Evolutionary conservation across 2,329 filamentous ascomycete species (phyloP), one percentile per base, ranked within the genome.

Genomic region (Ceratocystis albifundus): DNA sequence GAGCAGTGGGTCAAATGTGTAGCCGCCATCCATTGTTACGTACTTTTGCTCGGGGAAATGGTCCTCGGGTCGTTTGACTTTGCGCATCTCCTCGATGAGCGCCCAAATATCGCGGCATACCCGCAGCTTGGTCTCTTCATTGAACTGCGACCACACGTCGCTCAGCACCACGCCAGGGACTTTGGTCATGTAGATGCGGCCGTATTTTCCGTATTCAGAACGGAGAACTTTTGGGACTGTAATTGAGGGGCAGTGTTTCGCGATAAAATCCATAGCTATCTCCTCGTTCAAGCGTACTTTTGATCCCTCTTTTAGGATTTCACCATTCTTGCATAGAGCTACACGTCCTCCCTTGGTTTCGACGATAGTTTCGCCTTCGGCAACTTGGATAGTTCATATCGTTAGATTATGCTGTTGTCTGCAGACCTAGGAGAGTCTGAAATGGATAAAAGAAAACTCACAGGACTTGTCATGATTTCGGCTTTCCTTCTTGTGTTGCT

Each of bases 1-100:
- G n/a, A 65, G 41, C 10, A 65, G 55, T 4, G 20, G 17, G 41
- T 65, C 64, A 7, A 41, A 36, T 4, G 57, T 62, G 17, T 59
- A 20, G 10, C 45, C 45, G 25, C 64, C 64, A 22, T 65, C 64
- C 1, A 65, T 32, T 4, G 64, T 30, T 10, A 65, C 64, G 15
- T 65, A 65, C 25, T 61, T 61, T 53, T 65, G 53, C 36, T 65
- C 55, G 10, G 41, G 64, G n/a, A 36, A 62, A 32, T 65, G 64
- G 8, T 32, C 41, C 4, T 32, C 4, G 2, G 64, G 64, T n/a
- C 64, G 55, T 20, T 65, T 48, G 30, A 65, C 22, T 2, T 22
- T 61, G 22, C 64, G 64, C 17, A 65, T 20, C 12, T 61, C 45
- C 32, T 50, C 46, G 44, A 65, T 8, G 8, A 65, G 41, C 2